These are phyloP conservation scores for Fusarium virguliforme DNA, from an alignment of 2,329 filamentous ascomycete genomes.

Conservation along the genomic window DNA sequence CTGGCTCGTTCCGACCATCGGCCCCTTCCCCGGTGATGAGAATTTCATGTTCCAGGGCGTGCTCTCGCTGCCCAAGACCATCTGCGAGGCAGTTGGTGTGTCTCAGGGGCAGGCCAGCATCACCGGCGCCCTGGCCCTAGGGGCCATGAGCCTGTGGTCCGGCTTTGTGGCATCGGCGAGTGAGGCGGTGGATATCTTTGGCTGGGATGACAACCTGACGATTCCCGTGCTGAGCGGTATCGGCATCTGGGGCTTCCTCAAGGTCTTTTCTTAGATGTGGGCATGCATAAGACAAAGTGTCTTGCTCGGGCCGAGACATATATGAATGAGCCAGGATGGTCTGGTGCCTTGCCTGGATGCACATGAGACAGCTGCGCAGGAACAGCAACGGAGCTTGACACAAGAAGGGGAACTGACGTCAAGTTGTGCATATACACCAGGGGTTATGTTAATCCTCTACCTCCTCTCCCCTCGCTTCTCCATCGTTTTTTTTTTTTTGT, in stretches of 20 bases:
- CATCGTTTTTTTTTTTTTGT: constrained; percentile 36
- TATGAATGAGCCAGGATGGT: constrained; percentile 16
- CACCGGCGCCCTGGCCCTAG: constrained; percentile 80
- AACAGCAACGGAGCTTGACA: constrained; percentile 25
- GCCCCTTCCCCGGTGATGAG: constrained; percentile 79
- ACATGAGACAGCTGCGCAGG: constrained; percentile 33
- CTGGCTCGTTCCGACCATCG: constrained; percentile 80
- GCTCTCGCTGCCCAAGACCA: constrained; percentile 77
- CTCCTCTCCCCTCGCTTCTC: constrained; percentile 18
- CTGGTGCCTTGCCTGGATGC: constrained; percentile 12
- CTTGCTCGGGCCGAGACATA: constrained; percentile 4
- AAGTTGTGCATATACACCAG: constrained; percentile 39
- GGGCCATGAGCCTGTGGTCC: constrained; percentile 86
- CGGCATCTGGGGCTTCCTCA: constrained; percentile 93
- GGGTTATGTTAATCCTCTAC: constrained; percentile 23
- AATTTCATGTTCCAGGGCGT: constrained; percentile 83
- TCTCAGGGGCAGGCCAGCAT: constrained; percentile 73
- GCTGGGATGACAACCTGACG: constrained; percentile 97
- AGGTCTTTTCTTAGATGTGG: constrained; percentile 77
- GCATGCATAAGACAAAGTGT: constrained; percentile 5
- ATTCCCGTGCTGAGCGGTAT: constrained; percentile 93
- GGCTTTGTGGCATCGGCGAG: constrained; percentile 91
- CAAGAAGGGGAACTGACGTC: constrained; percentile 25
- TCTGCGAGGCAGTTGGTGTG: constrained; percentile 75
- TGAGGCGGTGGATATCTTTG: constrained; percentile 91